Evolutionary conservation across 1,139 yeast genomes (phyloP).

Genomic region (Lodderomyces orthopsilosis): DNA sequence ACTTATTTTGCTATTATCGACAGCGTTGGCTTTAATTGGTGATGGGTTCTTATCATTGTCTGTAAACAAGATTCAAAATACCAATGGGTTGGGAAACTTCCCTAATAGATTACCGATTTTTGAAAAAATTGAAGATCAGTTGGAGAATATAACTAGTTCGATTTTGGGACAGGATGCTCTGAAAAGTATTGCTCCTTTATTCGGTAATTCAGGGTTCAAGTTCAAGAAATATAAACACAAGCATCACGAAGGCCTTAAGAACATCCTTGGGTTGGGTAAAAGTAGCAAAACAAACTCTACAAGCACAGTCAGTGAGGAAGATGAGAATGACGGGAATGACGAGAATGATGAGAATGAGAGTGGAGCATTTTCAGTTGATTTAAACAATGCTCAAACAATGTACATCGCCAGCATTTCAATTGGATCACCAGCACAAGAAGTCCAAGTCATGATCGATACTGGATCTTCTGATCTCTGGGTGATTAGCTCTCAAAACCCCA

Average conservation of each 20-base stretch:
- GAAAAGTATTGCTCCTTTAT: constrained; percentile 4
- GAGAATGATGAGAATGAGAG: background rate
- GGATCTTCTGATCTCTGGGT: constrained; percentile 48
- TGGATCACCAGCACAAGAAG: constrained; percentile 35
- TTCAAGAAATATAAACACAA: background rate
- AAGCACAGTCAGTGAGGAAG: background rate
- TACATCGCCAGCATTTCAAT: constrained; percentile 29
- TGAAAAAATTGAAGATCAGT: constrained; percentile 3
- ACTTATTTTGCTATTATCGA: constrained; percentile 4
- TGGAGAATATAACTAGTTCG: constrained; percentile 3
- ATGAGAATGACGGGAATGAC: background rate
- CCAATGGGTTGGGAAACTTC: background rate
- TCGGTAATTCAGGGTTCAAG: constrained; percentile 5
- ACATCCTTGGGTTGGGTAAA: background rate
- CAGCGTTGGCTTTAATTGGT: constrained; percentile 9
- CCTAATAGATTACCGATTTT: constrained; percentile 4
- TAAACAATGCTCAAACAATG: constrained; percentile 15
- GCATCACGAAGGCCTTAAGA: background rate
- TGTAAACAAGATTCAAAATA: constrained; percentile 8
- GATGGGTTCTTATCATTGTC: constrained; percentile 12
- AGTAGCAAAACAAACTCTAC: background rate
- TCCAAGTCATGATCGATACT: constrained; percentile 36
- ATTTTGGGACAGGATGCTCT: background rate
- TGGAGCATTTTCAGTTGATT: constrained; percentile 11
- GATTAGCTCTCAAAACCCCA: constrained; percentile 8